phyloP scores from a whole-genome alignment of 345 rosid species.

The Pugionium cornutum region DNA sequence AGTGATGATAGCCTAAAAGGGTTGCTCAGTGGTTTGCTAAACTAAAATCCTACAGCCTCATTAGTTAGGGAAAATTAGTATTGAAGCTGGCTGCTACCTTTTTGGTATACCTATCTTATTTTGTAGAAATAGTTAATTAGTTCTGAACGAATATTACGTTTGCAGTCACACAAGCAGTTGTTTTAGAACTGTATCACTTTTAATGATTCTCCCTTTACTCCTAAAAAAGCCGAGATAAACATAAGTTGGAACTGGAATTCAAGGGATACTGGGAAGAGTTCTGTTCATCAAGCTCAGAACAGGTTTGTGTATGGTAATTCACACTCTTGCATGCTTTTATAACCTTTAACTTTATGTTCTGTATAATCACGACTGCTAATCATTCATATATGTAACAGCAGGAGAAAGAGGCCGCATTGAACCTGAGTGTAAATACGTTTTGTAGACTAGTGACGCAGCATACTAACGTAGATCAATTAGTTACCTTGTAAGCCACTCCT shows the following conservation, averaged over 20 bases:
- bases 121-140: no score
- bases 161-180: background rate
- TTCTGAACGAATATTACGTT: no score
- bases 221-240: conserved; percentile 54
- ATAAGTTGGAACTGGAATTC: conserved; percentile 90
- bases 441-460: conserved; percentile 95
- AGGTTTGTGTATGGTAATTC: conserved; percentile 46
- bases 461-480: conserved; percentile 85
- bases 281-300: conserved; percentile 90
- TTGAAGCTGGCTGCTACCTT: no score
- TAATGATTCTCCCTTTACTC: background rate
- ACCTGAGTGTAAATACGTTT: conserved; percentile 69
- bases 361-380: conserved; percentile 18
- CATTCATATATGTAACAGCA: conserved; percentile 44
- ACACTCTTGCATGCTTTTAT: background rate
- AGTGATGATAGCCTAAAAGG: no score
- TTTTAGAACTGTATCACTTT: background rate
- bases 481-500: conserved; percentile 65
- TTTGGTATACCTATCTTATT: no score
- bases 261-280: conserved; percentile 95
- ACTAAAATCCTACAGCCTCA: no score
- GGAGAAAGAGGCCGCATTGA: conserved; percentile 98
- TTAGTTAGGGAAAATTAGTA: no score
- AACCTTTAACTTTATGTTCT: no score
- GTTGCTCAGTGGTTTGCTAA: no score